phyloP scores from a whole-genome alignment of 495 filamentous ascomycete genomes.

The Parachaetomium inaequale region DNA sequence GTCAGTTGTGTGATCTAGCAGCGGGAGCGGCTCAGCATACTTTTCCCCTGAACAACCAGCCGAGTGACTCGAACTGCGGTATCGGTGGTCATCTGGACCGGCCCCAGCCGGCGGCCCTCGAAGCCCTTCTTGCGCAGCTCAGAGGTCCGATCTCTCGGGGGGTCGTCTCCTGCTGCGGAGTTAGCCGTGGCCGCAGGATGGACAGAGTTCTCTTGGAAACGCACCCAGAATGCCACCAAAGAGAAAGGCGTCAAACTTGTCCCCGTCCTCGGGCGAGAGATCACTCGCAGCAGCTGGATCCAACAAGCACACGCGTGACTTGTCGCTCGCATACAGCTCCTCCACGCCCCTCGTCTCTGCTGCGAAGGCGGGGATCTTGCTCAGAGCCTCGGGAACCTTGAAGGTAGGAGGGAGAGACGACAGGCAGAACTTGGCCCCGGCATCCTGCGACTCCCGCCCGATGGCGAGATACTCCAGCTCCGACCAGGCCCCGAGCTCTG shows the following conservation, averaged over 20 bases:
- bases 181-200: conserved; percentile 3
- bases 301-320: conserved; percentile 73
- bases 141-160: conserved; percentile 86
- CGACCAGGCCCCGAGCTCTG: conserved; percentile 92
- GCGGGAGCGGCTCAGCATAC: conserved; percentile 44
- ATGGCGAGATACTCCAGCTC: conserved; percentile 85
- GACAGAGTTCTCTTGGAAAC: conserved; percentile 35
- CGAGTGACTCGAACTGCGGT: conserved; percentile 92
- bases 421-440: conserved; percentile 69
- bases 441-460: conserved; percentile 67
- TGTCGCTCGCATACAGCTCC: conserved; percentile 61
- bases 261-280: conserved; percentile 75
- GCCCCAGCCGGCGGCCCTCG: conserved; percentile 79
- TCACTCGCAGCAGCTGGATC: conserved; percentile 81
- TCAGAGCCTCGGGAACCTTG: conserved; percentile 61
- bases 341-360: conserved; percentile 74
- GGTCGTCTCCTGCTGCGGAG: conserved; percentile 71
- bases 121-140: conserved; percentile 93
- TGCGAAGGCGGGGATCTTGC: conserved; percentile 55
- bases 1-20: not conserved
- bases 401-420: conserved; percentile 73
- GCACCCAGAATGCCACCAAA: conserved; percentile 94
- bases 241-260: conserved; percentile 81
- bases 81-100: conserved; percentile 97
- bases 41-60: conserved; percentile 76